phyloP scores from a whole-genome alignment of 78 protist genomes.

The Isochrysis galbana region DNA sequence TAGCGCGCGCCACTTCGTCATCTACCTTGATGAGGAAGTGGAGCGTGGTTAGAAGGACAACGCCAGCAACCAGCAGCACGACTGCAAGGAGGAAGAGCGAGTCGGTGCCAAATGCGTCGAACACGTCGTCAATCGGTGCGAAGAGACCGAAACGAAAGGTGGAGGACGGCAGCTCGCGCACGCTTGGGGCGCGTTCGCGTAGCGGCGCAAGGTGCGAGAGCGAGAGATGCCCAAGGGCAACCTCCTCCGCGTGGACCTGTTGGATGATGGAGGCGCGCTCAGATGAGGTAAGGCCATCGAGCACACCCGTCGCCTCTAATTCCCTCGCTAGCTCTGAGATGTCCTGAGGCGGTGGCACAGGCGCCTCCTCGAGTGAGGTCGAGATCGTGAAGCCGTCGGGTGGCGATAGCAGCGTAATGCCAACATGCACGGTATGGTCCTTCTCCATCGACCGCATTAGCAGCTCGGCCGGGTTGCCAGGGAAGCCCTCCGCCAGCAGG shows the following conservation, averaged over 20 bases:
- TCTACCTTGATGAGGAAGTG: neutral
- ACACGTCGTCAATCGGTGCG: neutral
- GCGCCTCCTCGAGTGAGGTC: neutral
- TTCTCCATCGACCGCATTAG: neutral
- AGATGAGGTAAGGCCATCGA: neutral
- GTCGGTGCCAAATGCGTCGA: neutral
- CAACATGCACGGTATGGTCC: neutral
- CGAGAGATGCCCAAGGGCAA: neutral
- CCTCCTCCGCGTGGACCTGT: constrained; percentile 8
- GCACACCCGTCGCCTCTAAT: constrained; percentile 5
- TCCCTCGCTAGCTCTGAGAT: neutral
- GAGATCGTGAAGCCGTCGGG: neutral
- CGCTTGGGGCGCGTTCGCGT: neutral
- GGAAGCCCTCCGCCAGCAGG: neutral
- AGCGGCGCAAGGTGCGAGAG: neutral
- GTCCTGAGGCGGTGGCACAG: neutral
- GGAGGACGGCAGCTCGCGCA: neutral
- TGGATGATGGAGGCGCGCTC: neutral
- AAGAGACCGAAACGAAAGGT: neutral
- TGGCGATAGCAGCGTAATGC: neutral
- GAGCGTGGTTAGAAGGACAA: neutral
- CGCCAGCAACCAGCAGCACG: neutral
- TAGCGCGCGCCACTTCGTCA: neutral
- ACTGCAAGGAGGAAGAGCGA: neutral
- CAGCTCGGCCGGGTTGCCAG: neutral